Evolutionary conservation across 768 basidiomycete genomes (phyloP).

Genomic region (Mycena amicta): DNA sequence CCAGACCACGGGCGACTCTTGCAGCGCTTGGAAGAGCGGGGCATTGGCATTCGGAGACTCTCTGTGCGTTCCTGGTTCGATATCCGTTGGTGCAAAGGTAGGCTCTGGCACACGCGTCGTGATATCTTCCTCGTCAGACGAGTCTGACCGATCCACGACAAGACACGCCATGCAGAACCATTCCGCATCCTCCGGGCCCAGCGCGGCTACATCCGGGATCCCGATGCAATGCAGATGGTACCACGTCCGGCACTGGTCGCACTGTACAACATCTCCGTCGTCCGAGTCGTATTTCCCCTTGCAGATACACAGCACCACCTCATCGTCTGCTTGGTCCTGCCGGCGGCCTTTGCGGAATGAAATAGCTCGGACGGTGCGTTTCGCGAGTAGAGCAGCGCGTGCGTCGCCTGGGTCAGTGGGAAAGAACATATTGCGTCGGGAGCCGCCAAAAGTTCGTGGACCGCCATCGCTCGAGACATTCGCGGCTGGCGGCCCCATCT

Average conservation of each 20-base stretch:
- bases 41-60: conserved; percentile 65
- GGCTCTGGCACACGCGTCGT: conserved; percentile 48
- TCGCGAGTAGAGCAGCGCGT: conserved; percentile 69
- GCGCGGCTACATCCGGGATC: conserved; percentile 59
- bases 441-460: conserved; percentile 16
- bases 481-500: conserved; percentile 57
- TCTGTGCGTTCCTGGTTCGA: conserved; percentile 49
- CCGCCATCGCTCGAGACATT: conserved; percentile 36
- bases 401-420: conserved; percentile 79
- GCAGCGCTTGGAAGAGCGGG: conserved; percentile 35
- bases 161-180: conserved; percentile 74
- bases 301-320: conserved; percentile 67
- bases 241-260: conserved; percentile 80
- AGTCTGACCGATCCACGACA: conserved; percentile 44
- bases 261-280: conserved; percentile 72
- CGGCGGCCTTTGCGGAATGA: conserved; percentile 54
- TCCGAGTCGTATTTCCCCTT: conserved; percentile 63
- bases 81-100: conserved; percentile 69
- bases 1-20: neutral
- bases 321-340: conserved; percentile 44
- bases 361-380: conserved; percentile 65
- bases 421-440: conserved; percentile 41
- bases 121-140: conserved; percentile 36
- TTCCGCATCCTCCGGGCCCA: conserved; percentile 76
- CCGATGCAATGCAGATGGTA: conserved; percentile 83